Percentiles rank a stretch among this genome's conserved stretches.
These are phyloP conservation scores for Globisporangium apiculatum DNA, from an alignment of 352 stramenopile species.

Conservation along the genomic window DNA sequence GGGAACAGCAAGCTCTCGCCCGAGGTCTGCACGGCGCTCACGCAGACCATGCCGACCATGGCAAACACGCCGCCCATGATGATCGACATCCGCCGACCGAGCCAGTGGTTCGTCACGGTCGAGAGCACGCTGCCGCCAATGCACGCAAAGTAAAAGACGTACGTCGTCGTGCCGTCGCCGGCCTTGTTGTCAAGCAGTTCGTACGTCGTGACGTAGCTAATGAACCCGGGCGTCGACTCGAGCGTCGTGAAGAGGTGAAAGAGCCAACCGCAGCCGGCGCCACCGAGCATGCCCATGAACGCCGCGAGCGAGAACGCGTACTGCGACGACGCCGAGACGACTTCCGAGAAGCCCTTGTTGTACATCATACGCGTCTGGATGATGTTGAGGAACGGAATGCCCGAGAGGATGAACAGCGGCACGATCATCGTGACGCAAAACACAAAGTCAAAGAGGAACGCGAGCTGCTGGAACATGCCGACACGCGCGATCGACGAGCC, in stretches of 20 bases:
- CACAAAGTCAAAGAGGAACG: conserved; percentile 78
- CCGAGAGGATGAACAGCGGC: conserved; percentile 57
- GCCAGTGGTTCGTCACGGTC: conserved; percentile 47
- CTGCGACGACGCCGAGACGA: conserved; percentile 73
- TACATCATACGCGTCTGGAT: conserved; percentile 86
- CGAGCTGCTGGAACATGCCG: conserved; percentile 58
- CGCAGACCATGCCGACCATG: conserved; percentile 55
- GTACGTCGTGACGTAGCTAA: conserved; percentile 60
- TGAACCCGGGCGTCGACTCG: conserved; percentile 56
- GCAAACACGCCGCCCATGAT: conserved; percentile 53
- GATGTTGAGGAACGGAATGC: conserved; percentile 70
- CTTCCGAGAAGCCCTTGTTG: conserved; percentile 77
- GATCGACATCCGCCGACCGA: conserved; percentile 55
- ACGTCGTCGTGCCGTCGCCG: conserved; percentile 53
- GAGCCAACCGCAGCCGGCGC: conserved; percentile 54
- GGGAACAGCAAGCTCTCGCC: conserved; percentile 40
- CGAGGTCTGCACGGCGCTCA: conserved; percentile 39
- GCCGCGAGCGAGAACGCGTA: conserved; percentile 68
- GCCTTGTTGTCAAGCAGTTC: conserved; percentile 43
- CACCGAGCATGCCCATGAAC: conserved; percentile 59
- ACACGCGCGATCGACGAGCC: conserved; percentile 47
- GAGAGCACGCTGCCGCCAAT: conserved; percentile 45
- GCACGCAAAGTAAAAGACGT: conserved; percentile 39
- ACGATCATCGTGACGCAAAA: conserved; percentile 60
- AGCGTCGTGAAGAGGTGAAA: conserved; percentile 60